Evolutionary conservation across 1,284 basidiomycete species (phyloP).

Genomic region (Ceratobasidium sp.): DNA sequence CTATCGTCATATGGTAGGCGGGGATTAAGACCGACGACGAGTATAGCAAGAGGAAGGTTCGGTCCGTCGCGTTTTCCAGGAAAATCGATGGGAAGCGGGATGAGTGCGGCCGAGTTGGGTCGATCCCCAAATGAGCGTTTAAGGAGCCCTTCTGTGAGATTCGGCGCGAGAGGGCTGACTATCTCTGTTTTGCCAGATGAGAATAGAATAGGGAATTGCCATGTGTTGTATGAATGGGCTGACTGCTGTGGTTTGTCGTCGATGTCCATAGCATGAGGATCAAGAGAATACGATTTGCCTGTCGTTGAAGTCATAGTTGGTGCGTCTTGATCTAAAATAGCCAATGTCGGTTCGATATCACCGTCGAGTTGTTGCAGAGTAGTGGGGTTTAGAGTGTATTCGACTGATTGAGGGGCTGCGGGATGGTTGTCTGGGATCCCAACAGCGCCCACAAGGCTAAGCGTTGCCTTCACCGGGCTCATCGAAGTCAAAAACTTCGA

Average conservation of each 20-base stretch:
- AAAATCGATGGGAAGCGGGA: conserved; percentile 12
- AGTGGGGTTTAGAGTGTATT: conserved; percentile 33
- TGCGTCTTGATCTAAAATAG: no score
- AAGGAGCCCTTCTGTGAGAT: conserved; percentile 17
- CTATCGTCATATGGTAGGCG: conserved; percentile 45
- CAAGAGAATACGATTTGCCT: no score
- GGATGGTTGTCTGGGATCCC: conserved; percentile 46
- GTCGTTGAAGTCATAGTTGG: no score
- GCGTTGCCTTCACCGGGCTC: conserved; percentile 19
- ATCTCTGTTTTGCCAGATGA: conserved; percentile 20
- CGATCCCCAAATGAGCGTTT: conserved; percentile 27
- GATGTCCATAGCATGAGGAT: no score
- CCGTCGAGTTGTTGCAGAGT: neutral
- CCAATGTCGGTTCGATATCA: no score
- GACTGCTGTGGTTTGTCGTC: no score
- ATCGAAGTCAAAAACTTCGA: neutral
- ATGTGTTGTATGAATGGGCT: no score
- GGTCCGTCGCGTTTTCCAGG: neutral
- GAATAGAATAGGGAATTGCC: neutral
- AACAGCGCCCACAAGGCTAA: conserved; percentile 39
- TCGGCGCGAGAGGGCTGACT: conserved; percentile 14
- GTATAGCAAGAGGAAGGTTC: conserved; percentile 31
- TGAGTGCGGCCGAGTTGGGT: conserved; percentile 17
- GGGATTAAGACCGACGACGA: conserved; percentile 47
- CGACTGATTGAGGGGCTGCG: conserved; percentile 5